Evolutionary conservation across 768 basidiomycete species (phyloP), one percentile per base, ranked within the genome.

Genomic region (Phanerodontia chrysosporium): DNA sequence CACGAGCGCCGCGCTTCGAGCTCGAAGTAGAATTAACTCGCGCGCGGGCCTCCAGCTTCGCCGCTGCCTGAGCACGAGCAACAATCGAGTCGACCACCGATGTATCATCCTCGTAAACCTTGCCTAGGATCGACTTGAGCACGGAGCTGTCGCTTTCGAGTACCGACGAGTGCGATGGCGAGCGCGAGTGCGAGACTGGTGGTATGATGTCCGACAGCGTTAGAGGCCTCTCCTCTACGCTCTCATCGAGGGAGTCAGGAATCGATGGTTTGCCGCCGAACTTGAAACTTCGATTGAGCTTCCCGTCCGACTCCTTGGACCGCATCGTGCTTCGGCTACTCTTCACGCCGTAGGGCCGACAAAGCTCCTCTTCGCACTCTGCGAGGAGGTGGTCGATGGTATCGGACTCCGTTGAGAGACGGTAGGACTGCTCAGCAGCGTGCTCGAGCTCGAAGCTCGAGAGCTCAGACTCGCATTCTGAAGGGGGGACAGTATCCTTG

Each of bases 171-270:
- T 74, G 72, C 0, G 84, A 84, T 32, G 81, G 66, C 1, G 80
- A 75, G 28, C 78, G 78, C 18, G 75, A 77, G 63, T 84, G 78
- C 12, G 80, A 74, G 0, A 79, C 77, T 0, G 88, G 83, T 6
- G 89, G 89, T 51, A 91, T 87, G 68, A 92, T 89, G 61, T 91
- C 87, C 0, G 88, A 84, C 24, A 91, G 73, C 2, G 88, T 89
- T 51, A 87, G 66, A 0, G 77, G 78, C 51, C 28, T 55, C 48
- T 64, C n/a, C 56, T 60, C 44, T 32, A 25, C 45, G 48, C 62
- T n/a, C 56, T 69, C 58, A 39, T 60, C 51, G 1, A 63, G 28
- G n/a, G 25, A 28, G 16, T 29, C 42, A 24, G 64, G 51, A 22
- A 58, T 56, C 9, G 66, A 61, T 0, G 72, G 67, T 4, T 69